A percentile compares a stretch with the other conserved stretches of the same genome.
Evolutionary conservation across 2,329 filamentous ascomycete species (phyloP).

Genomic region (Microsporum canis): DNA sequence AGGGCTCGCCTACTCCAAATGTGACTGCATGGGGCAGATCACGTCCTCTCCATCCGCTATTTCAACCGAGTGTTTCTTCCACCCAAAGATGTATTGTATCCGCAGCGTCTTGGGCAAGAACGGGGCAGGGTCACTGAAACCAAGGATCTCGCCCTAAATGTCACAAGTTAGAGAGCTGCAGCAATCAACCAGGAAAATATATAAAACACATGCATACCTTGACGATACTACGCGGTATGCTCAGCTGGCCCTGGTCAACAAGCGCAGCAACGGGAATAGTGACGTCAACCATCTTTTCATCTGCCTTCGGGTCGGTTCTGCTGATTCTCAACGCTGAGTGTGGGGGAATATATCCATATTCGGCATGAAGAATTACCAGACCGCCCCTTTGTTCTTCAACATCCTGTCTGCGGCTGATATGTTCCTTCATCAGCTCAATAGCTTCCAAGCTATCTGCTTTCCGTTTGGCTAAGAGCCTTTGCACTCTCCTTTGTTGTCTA

Average conservation of each 20-base stretch:
- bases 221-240: constrained; percentile 25
- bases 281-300: constrained; percentile 24
- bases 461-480: constrained; percentile 26
- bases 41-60: constrained; percentile 28
- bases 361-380: constrained; percentile 30
- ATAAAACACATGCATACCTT: constrained; percentile 22
- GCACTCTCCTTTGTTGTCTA: constrained; percentile 28
- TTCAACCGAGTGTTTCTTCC: constrained; percentile 30
- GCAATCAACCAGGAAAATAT: background rate
- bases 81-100: constrained; percentile 34
- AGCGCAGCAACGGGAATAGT: constrained; percentile 36
- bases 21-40: constrained; percentile 30
- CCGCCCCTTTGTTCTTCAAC: constrained; percentile 27
- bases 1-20: constrained; percentile 16
- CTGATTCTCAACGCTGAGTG: constrained; percentile 16
- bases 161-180: constrained; percentile 1
- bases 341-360: constrained; percentile 30
- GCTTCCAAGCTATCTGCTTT: constrained; percentile 30
- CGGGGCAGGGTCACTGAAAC: constrained; percentile 36
- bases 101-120: constrained; percentile 30
- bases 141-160: constrained; percentile 31
- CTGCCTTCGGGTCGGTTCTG: constrained; percentile 5
- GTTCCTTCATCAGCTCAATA: constrained; percentile 31
- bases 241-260: constrained; percentile 32
- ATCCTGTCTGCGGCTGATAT: constrained; percentile 29